These are phyloP conservation scores for Neofusicoccum sp. DNA, from an alignment of 2,329 filamentous ascomycete genomes.

Conservation along the genomic window DNA sequence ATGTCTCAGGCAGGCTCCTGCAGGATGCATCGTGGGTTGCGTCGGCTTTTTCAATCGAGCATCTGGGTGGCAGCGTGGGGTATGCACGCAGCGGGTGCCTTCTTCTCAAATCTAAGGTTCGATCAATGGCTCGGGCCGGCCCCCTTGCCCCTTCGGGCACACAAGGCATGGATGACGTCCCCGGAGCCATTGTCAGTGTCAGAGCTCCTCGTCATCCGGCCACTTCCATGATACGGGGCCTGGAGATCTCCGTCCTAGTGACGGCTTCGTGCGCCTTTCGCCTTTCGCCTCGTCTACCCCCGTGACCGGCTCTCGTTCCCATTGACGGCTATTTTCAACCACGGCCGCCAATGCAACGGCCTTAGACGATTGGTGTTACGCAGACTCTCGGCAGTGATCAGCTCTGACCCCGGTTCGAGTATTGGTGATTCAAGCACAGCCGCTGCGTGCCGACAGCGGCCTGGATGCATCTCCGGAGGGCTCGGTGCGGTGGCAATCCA, in stretches of 20 bases:
- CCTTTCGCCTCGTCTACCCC: not conserved
- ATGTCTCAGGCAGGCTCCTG: conserved; percentile 6
- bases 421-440: not conserved
- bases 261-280: too few relatives aligned
- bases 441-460: not conserved
- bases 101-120: not conserved
- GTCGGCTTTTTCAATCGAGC: not conserved
- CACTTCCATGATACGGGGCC: not conserved
- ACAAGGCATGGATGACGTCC: conserved; percentile 9
- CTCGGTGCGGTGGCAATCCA: too few relatives aligned
- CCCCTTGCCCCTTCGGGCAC: conserved; percentile 6
- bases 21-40: conserved; percentile 6
- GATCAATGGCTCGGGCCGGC: conserved; percentile 15
- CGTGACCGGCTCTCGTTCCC: not conserved
- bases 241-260: not conserved
- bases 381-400: not conserved
- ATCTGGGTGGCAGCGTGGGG: not conserved
- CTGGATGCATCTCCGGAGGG: not conserved
- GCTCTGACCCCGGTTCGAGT: not conserved
- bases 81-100: not conserved
- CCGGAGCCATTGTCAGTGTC: not conserved
- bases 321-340: not conserved
- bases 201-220: not conserved
- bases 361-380: conserved; percentile 4
- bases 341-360: conserved; percentile 12